These are phyloP conservation scores for Trichoderma guizhouense DNA, from an alignment of 2,329 filamentous ascomycete genomes.

Conservation along the genomic window DNA sequence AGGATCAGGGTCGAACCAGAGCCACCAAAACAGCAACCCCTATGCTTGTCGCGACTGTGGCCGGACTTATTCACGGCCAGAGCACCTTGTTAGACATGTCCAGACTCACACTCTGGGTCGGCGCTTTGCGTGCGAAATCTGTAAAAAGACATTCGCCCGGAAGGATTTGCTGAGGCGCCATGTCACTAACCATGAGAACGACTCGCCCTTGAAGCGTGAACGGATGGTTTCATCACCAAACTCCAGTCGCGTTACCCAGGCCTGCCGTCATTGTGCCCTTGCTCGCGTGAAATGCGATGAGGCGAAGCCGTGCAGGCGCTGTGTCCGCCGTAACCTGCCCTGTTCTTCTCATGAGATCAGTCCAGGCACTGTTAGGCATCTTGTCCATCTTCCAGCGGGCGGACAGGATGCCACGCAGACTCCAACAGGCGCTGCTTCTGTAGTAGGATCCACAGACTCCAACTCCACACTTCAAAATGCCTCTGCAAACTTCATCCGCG, in stretches of 20 bases:
- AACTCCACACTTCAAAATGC: conserved; percentile 24
- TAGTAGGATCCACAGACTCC: conserved; percentile 18
- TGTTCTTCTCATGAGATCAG: conserved; percentile 41
- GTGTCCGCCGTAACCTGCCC: conserved; percentile 43
- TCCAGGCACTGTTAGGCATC: conserved; percentile 42
- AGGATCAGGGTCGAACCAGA: conserved; percentile 16
- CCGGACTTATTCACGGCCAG: conserved; percentile 50
- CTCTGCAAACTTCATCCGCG: conserved; percentile 21
- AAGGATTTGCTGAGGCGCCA: conserved; percentile 54
- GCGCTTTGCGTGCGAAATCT: conserved; percentile 48
- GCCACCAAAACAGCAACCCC: conserved; percentile 33
- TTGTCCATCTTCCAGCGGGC: conserved; percentile 42
- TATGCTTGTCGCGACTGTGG: conserved; percentile 53
- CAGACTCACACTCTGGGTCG: conserved; percentile 50
- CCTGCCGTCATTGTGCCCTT: conserved; percentile 49
- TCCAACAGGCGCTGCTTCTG: not conserved
- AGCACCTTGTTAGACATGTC: conserved; percentile 52
- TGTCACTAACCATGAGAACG: conserved; percentile 49
- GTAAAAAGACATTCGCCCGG: conserved; percentile 52
- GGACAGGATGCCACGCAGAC: conserved; percentile 26
- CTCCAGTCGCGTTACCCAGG: conserved; percentile 50
- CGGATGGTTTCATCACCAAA: conserved; percentile 44
- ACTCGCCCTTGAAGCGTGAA: conserved; percentile 44
- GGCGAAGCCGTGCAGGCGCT: conserved; percentile 51
- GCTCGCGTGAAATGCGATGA: conserved; percentile 56